Conservation (phyloP, 2,329 filamentous ascomycete genomes). For the Paracamarosporium sp. region DNA sequence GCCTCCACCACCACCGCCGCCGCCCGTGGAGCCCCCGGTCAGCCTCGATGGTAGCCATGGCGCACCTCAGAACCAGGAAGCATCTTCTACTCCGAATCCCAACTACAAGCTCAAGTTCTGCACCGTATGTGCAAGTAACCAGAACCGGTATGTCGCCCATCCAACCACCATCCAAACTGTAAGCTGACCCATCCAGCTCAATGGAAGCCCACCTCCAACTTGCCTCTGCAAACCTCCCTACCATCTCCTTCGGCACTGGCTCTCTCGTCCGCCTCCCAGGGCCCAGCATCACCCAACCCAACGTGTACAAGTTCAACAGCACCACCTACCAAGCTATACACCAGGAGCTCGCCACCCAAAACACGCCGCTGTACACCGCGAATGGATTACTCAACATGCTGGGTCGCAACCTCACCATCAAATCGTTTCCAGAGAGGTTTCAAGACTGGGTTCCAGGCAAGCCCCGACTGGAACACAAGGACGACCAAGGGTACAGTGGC, state of each 20-base stretch:
- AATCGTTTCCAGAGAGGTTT: slow-evolving; percentile 96
- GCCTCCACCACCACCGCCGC: slow-evolving; percentile 59
- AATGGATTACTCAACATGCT: slow-evolving; percentile 98
- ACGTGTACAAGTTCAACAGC: slow-evolving; percentile 97
- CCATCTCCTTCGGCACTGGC: slow-evolving; percentile 96
- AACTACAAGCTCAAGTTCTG: slow-evolving; percentile 94
- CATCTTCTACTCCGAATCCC: slow-evolving; percentile 49
- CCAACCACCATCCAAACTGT: background rate
- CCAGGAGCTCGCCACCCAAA: slow-evolving; percentile 85
- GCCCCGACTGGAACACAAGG: slow-evolving; percentile 74
- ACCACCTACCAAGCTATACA: slow-evolving; percentile 96
- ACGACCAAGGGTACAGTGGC: slow-evolving; percentile 77
- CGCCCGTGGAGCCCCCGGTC: slow-evolving; percentile 45
- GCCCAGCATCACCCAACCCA: slow-evolving; percentile 88
- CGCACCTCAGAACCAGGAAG: slow-evolving; percentile 23
- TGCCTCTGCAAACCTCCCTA: slow-evolving; percentile 83
- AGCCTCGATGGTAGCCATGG: slow-evolving; percentile 40
- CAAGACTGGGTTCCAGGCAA: slow-evolving; percentile 94
- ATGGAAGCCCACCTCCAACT: slow-evolving; percentile 99
- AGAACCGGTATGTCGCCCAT: slow-evolving; percentile 76
- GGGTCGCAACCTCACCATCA: slow-evolving; percentile 86
- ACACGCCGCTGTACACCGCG: slow-evolving; percentile 83
- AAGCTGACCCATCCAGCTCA: slow-evolving; percentile 61
- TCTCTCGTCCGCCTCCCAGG: slow-evolving; percentile 93
- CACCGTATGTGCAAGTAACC: slow-evolving; percentile 98